phyloP scores from a whole-genome alignment of 768 basidiomycete species.

The Podaxis sp. region DNA sequence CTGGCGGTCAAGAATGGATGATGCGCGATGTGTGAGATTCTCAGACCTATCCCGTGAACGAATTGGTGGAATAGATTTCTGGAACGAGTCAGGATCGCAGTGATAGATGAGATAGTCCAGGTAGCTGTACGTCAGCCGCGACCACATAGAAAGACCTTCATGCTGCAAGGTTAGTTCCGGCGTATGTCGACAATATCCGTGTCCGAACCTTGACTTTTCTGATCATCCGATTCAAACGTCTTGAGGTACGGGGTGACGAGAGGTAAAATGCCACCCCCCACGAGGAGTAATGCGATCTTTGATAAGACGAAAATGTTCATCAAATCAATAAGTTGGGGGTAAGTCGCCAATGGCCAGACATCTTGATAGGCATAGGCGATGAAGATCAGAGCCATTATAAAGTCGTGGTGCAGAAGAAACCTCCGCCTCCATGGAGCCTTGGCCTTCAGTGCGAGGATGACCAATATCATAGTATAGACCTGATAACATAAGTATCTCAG shows the following conservation, averaged over 20 bases:
- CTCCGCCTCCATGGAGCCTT: not conserved
- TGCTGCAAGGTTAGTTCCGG: conserved; percentile 27
- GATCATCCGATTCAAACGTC: not conserved
- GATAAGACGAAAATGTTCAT: conserved; percentile 41
- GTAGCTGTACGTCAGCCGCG: conserved; percentile 47
- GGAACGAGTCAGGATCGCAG: conserved; percentile 43
- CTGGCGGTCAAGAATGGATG: not conserved
- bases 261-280: conserved; percentile 34
- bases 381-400: conserved; percentile 17
- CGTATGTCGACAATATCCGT: no score
- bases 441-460: not conserved
- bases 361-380: conserved; percentile 53
- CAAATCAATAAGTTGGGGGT: conserved; percentile 44
- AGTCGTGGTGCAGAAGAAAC: not conserved
- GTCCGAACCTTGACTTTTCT: not conserved
- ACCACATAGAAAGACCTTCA: conserved; percentile 42
- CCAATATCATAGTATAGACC: not conserved
- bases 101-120: conserved; percentile 50
- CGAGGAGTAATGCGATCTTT: not conserved
- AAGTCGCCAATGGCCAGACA: conserved; percentile 58
- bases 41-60: conserved; percentile 51
- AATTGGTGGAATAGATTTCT: conserved; percentile 62
- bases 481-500: not conserved
- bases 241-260: conserved; percentile 47
- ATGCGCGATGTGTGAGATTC: conserved; percentile 18